Evolutionary conservation across 371 early-diverging fungal species (phyloP).

Genomic region (Lichtheimia hyalospora): DNA sequence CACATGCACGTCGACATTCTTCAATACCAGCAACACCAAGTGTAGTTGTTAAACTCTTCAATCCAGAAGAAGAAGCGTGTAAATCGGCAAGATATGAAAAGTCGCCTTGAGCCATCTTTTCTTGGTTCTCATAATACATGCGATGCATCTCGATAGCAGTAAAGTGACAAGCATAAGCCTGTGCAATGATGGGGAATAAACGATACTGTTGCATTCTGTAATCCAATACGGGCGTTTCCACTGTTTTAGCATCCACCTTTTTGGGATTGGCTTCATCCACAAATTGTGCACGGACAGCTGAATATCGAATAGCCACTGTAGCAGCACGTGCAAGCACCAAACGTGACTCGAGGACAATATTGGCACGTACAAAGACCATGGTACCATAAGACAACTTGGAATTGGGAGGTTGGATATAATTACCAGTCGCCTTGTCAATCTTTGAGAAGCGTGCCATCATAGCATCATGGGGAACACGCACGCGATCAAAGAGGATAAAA

Average conservation of each 20-base stretch:
- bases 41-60: conserved; percentile 82
- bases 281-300: conserved; percentile 82
- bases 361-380: conserved; percentile 79
- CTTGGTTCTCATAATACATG: conserved; percentile 67
- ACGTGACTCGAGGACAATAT: conserved; percentile 46
- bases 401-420: conserved; percentile 74
- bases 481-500: conserved; percentile 71
- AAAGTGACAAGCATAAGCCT: conserved; percentile 76
- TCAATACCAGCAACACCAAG: conserved; percentile 76
- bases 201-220: conserved; percentile 82
- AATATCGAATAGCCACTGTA: conserved; percentile 80
- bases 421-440: conserved; percentile 66
- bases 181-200: conserved; percentile 77
- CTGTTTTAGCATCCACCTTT: conserved; percentile 24
- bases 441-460: conserved; percentile 73
- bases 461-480: conserved; percentile 71
- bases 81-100: conserved; percentile 74
- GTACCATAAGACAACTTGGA: conserved; percentile 80
- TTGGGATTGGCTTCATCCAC: conserved; percentile 57
- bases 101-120: conserved; percentile 68
- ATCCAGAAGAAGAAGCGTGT: conserved; percentile 83
- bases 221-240: conserved; percentile 78
- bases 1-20: conserved; percentile 79
- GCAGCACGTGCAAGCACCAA: conserved; percentile 76
- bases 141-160: conserved; percentile 72